A percentile compares a stretch with the other conserved stretches of the same genome.
phyloP scores from a whole-genome alignment of 2,329 filamentous ascomycete genomes.

The Neofusicoccum parvum region DNA sequence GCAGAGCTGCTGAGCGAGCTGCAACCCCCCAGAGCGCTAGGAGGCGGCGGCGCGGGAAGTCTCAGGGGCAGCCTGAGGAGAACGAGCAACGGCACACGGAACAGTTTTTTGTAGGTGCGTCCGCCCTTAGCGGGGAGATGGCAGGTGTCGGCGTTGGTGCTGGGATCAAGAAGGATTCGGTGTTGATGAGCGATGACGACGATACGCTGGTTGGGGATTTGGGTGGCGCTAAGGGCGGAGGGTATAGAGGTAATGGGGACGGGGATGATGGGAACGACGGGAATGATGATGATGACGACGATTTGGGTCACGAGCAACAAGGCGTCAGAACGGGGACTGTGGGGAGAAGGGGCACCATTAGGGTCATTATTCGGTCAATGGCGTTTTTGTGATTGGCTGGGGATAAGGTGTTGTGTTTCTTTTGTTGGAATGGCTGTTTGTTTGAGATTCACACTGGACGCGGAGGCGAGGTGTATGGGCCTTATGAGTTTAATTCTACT shows the following conservation, averaged over 20 bases:
- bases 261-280: background rate
- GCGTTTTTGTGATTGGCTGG: constrained; percentile 15
- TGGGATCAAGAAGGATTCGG: background rate
- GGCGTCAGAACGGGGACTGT: background rate
- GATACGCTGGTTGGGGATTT: background rate
- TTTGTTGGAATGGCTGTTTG: background rate
- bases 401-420: background rate
- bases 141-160: background rate
- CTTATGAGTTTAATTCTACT: background rate
- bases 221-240: constrained; percentile 16
- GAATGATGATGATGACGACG: constrained; percentile 1
- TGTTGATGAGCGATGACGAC: background rate
- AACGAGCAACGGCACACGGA: constrained; percentile 7
- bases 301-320: background rate
- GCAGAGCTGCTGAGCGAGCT: constrained; percentile 13
- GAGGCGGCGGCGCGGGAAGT: constrained; percentile 8
- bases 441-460: background rate
- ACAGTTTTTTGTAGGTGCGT: constrained; percentile 23
- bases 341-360: constrained; percentile 1
- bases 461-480: background rate
- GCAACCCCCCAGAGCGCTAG: constrained; percentile 13
- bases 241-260: background rate
- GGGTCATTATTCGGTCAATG: constrained; percentile 11
- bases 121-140: constrained; percentile 20
- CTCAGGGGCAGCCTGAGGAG: background rate